phyloP scores from a whole-genome alignment of 257 asterid species.

The Nicotiana noctiflora region DNA sequence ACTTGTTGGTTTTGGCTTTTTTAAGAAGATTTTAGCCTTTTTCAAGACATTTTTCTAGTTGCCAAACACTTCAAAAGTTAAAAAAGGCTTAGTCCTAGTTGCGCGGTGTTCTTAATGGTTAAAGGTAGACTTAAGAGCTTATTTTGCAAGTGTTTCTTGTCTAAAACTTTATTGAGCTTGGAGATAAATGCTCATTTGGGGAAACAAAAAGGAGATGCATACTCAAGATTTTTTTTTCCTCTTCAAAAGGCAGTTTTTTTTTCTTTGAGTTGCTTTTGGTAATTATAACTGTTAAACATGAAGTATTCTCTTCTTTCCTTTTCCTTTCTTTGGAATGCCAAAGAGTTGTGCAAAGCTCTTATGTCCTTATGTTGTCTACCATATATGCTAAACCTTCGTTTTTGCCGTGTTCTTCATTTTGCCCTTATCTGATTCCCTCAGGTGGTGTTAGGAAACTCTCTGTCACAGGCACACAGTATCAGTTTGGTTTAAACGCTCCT shows the following conservation, averaged over 20 bases:
- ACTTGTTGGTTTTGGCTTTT: too few relatives aligned
- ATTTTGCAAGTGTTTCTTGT: neutral
- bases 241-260: neutral
- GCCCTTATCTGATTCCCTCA: neutral
- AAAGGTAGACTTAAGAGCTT: neutral
- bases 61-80: too few relatives aligned
- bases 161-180: neutral
- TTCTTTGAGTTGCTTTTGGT: neutral
- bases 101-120: neutral
- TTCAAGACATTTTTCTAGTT: too few relatives aligned
- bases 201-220: neutral
- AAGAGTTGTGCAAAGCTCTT: neutral
- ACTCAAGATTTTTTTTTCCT: neutral
- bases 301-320: neutral
- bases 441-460: neutral
- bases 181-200: neutral
- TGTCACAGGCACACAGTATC: neutral
- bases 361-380: neutral
- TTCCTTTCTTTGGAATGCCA: neutral
- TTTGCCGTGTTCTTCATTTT: neutral
- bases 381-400: neutral
- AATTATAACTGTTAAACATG: neutral
- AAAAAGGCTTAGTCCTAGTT: neutral
- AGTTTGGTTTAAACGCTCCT: neutral
- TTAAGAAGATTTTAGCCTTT: too few relatives aligned